Evolutionary conservation across 73 alveolate species (phyloP).

Genomic region (Stentor roeselii): DNA sequence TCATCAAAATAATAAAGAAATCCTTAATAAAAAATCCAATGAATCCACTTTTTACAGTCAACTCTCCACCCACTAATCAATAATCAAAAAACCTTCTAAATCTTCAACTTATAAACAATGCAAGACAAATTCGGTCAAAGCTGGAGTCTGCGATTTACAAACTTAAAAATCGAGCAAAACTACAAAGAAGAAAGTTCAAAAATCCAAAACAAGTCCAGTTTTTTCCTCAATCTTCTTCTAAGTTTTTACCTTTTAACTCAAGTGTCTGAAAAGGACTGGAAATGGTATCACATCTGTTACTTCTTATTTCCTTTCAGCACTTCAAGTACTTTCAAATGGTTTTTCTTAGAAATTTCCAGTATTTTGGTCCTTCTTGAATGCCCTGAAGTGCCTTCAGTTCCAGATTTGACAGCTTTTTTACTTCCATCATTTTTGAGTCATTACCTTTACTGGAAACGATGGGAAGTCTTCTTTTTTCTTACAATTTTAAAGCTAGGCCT

Average conservation of each 20-base stretch:
- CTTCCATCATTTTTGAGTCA: background rate
- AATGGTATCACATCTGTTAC: background rate
- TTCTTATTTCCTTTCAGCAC: background rate
- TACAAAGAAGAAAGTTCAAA: background rate
- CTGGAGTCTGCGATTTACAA: background rate
- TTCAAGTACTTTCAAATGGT: background rate
- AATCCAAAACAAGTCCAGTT: background rate
- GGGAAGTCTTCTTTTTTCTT: background rate
- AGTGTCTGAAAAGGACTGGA: background rate
- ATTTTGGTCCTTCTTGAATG: too few relatives aligned
- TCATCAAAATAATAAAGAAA: too few relatives aligned
- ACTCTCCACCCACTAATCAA: too few relatives aligned
- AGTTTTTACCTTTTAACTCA: too few relatives aligned
- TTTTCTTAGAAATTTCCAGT: background rate
- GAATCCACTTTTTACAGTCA: too few relatives aligned
- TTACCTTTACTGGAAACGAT: background rate
- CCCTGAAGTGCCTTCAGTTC: background rate
- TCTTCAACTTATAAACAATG: too few relatives aligned
- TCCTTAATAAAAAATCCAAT: too few relatives aligned
- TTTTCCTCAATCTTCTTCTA: too few relatives aligned
- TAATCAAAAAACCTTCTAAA: too few relatives aligned
- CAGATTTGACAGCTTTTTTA: background rate
- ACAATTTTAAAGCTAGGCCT: background rate
- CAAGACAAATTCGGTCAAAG: background rate
- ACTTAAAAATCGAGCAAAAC: background rate